A percentile compares a stretch with the other conserved stretches of the same genome.
Evolutionary conservation across 1,284 basidiomycete species (phyloP).

Genomic region (Ustilago shanxiensis): DNA sequence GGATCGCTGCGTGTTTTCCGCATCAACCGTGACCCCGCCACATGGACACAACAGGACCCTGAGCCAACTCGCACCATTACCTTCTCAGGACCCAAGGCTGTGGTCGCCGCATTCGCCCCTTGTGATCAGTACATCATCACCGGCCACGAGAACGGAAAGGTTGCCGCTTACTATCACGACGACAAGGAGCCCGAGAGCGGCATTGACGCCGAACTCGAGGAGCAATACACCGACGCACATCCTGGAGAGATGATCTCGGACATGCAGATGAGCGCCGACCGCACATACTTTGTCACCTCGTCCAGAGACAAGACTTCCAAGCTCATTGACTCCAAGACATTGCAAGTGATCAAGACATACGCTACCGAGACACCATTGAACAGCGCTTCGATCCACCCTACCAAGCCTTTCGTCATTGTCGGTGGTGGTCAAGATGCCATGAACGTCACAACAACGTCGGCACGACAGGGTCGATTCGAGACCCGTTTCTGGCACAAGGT

Average conservation of each 20-base stretch:
- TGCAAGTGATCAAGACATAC: conserved; percentile 92
- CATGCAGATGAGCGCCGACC: conserved; percentile 88
- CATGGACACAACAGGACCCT: conserved; percentile 61
- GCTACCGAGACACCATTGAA: conserved; percentile 95
- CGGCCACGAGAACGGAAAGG: conserved; percentile 95
- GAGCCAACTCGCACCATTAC: conserved; percentile 68
- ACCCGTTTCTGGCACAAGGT: conserved; percentile 98
- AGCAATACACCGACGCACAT: conserved; percentile 74
- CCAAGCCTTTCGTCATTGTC: conserved; percentile 80
- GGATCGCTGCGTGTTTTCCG: conserved; percentile 82
- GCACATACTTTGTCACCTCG: conserved; percentile 94
- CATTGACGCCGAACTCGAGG: conserved; percentile 85
- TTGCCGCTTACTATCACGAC: conserved; percentile 72
- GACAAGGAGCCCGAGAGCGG: conserved; percentile 67
- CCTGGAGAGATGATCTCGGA: conserved; percentile 76
- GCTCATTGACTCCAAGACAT: conserved; percentile 89
- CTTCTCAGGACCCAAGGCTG: conserved; percentile 78
- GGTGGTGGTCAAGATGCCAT: conserved; percentile 99
- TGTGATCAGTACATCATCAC: conserved; percentile 86
- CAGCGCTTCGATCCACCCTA: conserved; percentile 87
- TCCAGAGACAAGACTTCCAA: conserved; percentile 96
- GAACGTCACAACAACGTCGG: conserved; percentile 93
- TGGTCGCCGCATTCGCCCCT: conserved; percentile 90
- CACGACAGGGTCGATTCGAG: conserved; percentile 96
- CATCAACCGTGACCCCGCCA: conserved; percentile 73